These are phyloP conservation scores for Friedmanniomyces endolithicus DNA, from an alignment of 495 filamentous ascomycete genomes.

Conservation along the genomic window DNA sequence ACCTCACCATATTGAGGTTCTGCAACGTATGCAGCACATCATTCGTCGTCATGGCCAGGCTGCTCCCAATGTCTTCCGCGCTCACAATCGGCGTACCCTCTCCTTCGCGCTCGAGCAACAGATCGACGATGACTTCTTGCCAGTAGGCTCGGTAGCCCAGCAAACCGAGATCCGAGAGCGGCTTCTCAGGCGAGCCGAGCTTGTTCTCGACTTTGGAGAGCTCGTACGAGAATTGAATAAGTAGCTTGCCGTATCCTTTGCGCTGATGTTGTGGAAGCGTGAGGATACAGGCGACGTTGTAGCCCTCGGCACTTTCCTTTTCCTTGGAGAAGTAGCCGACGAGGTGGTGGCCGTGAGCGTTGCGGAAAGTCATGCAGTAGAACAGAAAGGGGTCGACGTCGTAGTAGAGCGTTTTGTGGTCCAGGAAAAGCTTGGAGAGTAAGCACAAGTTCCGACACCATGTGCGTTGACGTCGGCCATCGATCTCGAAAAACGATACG, in stretches of 20 bases:
- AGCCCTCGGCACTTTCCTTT: conserved; percentile 89
- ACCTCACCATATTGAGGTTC: conserved; percentile 85
- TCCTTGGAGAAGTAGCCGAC: conserved; percentile 98
- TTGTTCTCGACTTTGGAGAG: conserved; percentile 90
- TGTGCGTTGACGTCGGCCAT: conserved; percentile 83
- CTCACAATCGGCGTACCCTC: conserved; percentile 52
- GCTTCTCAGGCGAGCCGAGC: conserved; percentile 90
- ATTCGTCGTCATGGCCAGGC: conserved; percentile 86
- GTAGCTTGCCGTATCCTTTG: conserved; percentile 78
- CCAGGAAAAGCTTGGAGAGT: conserved; percentile 88
- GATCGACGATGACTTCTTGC: conserved; percentile 82
- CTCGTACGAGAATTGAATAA: conserved; percentile 97
- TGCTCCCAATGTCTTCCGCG: conserved; percentile 63
- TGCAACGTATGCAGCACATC: conserved; percentile 90
- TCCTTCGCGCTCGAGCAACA: conserved; percentile 45
- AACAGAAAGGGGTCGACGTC: conserved; percentile 97
- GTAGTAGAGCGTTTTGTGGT: conserved; percentile 99
- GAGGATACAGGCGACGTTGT: conserved; percentile 95
- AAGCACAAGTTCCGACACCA: conserved; percentile 97
- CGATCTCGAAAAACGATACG: conserved; percentile 94
- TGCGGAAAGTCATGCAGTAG: conserved; percentile 90
- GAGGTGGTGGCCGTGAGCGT: conserved; percentile 77
- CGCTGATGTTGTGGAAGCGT: conserved; percentile 92
- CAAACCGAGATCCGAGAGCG: conserved; percentile 82
- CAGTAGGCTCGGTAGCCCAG: conserved; percentile 92